A percentile compares a stretch with the other conserved stretches of the same genome.
Evolutionary conservation across 2,329 filamentous ascomycete genomes (phyloP).

Genomic region (Ilyonectria sp.): DNA sequence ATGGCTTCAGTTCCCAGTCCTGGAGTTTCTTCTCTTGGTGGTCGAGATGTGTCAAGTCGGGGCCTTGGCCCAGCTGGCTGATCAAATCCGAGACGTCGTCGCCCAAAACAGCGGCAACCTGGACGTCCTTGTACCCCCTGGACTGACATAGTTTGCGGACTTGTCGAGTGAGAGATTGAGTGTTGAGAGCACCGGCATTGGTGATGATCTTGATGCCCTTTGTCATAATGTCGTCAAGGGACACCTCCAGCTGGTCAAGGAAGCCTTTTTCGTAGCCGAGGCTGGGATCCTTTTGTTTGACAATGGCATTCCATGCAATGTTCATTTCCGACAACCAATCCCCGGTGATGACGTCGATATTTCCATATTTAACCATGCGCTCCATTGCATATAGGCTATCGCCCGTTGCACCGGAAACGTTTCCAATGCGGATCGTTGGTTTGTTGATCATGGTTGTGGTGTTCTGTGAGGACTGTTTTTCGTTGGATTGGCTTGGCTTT

Average conservation of each 20-base stretch:
- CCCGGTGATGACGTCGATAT: conserved; percentile 56
- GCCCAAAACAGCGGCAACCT: conserved; percentile 56
- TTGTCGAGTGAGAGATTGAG: conserved; percentile 50
- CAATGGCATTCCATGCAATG: conserved; percentile 61
- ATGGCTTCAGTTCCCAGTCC: conserved; percentile 48
- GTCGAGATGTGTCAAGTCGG: conserved; percentile 47
- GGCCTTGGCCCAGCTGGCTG: conserved; percentile 29
- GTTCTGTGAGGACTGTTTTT: too few relatives aligned
- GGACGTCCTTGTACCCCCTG: conserved; percentile 47
- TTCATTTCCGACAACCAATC: conserved; percentile 64
- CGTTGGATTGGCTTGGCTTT: too few relatives aligned
- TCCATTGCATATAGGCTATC: conserved; percentile 53
- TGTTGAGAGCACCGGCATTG: conserved; percentile 59
- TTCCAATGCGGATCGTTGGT: conserved; percentile 51
- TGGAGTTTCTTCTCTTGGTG: conserved; percentile 49
- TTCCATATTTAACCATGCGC: conserved; percentile 50
- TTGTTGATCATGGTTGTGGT: conserved; percentile 47
- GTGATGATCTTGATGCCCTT: conserved; percentile 56
- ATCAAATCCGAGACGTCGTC: conserved; percentile 55
- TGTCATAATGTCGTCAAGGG: conserved; percentile 54
- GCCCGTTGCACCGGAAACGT: conserved; percentile 54
- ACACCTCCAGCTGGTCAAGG: conserved; percentile 60
- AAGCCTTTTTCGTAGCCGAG: conserved; percentile 57
- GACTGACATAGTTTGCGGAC: conserved; percentile 50
- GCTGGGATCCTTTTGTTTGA: conserved; percentile 50